A percentile compares a stretch with the other conserved stretches of the same genome.
Evolutionary conservation across 331 rosid species (phyloP).

Genomic region (Spiraea crenata): DNA sequence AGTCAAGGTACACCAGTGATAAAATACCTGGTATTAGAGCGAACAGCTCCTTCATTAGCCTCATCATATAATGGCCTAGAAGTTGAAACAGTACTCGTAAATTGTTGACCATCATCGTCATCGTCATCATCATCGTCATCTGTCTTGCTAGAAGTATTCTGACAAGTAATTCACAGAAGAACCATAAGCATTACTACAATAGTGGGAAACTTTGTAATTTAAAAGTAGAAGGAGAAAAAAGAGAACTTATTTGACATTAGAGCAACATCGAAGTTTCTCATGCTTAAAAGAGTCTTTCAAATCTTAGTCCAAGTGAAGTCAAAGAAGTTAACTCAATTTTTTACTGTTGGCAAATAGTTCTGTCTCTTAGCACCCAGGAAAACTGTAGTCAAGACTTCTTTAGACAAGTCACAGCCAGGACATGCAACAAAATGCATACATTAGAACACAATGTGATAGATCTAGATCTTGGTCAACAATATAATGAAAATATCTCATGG

Average conservation of each 20-base stretch:
- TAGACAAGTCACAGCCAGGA: background rate
- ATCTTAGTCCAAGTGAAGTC: background rate
- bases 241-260: background rate
- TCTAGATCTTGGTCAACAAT: background rate
- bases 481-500: background rate
- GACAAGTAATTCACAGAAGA: slow-evolving; percentile 29
- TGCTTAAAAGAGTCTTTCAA: background rate
- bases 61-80: slow-evolving; percentile 39
- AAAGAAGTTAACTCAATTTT: too few relatives aligned
- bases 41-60: slow-evolving; percentile 48
- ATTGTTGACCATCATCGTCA: slow-evolving; percentile 48
- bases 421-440: slow-evolving; percentile 1
- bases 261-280: background rate
- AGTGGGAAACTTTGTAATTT: slow-evolving; percentile 6
- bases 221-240: background rate
- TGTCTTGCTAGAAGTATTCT: slow-evolving; percentile 51
- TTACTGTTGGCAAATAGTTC: too few relatives aligned
- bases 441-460: background rate
- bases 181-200: slow-evolving; percentile 14
- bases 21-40: slow-evolving; percentile 52
- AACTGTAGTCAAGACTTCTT: background rate
- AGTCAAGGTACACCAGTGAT: background rate
- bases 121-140: slow-evolving; percentile 40
- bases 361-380: too few relatives aligned
- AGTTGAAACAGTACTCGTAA: slow-evolving; percentile 43